These are phyloP conservation scores for Arachis monticola DNA, from an alignment of 331 rosid genomes.

Conservation along the genomic window DNA sequence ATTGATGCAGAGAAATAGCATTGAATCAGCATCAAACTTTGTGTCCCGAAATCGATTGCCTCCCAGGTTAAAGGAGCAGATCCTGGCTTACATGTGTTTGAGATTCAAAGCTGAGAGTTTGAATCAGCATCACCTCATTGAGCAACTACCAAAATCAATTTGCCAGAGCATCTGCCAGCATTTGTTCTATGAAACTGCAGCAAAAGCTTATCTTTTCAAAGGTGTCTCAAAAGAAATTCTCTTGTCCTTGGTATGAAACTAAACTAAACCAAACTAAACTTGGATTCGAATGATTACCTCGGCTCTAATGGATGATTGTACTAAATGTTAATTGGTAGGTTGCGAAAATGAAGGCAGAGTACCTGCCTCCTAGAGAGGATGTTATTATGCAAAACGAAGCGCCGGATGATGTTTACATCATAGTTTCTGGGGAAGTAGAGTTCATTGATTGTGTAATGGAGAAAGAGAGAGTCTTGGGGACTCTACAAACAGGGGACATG, in stretches of 20 bases:
- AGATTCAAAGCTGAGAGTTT: slow-evolving; percentile 91
- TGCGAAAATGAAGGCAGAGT: slow-evolving; percentile 87
- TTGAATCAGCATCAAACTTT: slow-evolving; percentile 87
- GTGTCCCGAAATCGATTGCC: slow-evolving; percentile 83
- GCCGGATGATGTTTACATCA: slow-evolving; percentile 81
- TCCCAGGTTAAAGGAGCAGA: slow-evolving; percentile 69
- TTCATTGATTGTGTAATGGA: slow-evolving; percentile 65
- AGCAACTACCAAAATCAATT: slow-evolving; percentile 87
- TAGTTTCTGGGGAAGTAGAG: slow-evolving; percentile 93
- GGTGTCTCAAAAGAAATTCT: slow-evolving; percentile 71
- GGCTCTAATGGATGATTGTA: not conserved
- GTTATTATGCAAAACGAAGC: slow-evolving; percentile 80
- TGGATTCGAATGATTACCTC: not conserved
- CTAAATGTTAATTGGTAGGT: slow-evolving; percentile 56
- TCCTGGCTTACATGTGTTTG: slow-evolving; percentile 88
- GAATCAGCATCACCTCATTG: slow-evolving; percentile 82
- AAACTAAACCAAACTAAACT: not conserved
- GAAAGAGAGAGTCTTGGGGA: slow-evolving; percentile 63
- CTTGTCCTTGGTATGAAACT: slow-evolving; percentile 54
- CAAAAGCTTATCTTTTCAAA: slow-evolving; percentile 78
- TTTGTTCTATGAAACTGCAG: slow-evolving; percentile 70
- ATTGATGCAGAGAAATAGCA: slow-evolving; percentile 73
- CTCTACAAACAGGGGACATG: slow-evolving; percentile 63
- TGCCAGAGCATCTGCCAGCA: slow-evolving; percentile 78
- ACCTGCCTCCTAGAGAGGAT: slow-evolving; percentile 93